phyloP scores from a whole-genome alignment of 371 early-diverging fungal genomes.

The Synchytrium microbalum region DNA sequence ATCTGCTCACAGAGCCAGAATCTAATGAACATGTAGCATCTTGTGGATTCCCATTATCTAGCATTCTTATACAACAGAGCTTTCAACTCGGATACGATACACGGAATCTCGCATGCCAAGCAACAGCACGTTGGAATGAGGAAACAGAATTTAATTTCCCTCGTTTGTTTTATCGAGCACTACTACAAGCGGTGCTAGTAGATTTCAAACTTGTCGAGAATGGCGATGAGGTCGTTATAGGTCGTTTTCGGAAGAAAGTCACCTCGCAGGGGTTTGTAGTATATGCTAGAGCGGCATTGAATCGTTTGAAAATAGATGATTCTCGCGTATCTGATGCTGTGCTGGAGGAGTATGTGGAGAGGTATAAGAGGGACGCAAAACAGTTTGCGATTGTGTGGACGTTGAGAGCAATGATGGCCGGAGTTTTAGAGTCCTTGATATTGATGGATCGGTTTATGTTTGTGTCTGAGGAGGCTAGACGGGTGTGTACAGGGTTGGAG shows the following conservation, averaged over 20 bases:
- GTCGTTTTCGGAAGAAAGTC: conserved; percentile 9
- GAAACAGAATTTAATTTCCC: conserved; percentile 7
- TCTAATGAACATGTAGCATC: neutral
- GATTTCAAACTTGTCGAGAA: conserved; percentile 3
- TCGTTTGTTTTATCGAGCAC: conserved; percentile 7
- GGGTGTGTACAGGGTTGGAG: neutral
- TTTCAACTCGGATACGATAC: conserved; percentile 4
- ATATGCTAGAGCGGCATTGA: conserved; percentile 11
- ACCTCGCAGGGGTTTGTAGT: conserved; percentile 6
- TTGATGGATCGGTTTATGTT: conserved; percentile 10
- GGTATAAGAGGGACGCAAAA: conserved; percentile 2
- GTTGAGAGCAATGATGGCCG: conserved; percentile 3
- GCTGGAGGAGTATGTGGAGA: conserved; percentile 7
- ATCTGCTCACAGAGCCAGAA: conserved; percentile 8
- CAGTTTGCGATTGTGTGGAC: conserved; percentile 13
- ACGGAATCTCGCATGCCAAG: conserved; percentile 10
- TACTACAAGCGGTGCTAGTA: conserved; percentile 6
- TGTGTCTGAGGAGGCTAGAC: conserved; percentile 3
- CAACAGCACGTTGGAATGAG: conserved; percentile 7
- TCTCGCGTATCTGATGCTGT: conserved; percentile 2
- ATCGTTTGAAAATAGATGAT: conserved; percentile 5
- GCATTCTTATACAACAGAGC: neutral
- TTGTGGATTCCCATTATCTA: neutral
- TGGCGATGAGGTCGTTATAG: neutral
- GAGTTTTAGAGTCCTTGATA: conserved; percentile 10